Percentiles rank a stretch among this genome's conserved stretches.
phyloP scores from a whole-genome alignment of 148 eudicot species.

The Rhododendron molle region DNA sequence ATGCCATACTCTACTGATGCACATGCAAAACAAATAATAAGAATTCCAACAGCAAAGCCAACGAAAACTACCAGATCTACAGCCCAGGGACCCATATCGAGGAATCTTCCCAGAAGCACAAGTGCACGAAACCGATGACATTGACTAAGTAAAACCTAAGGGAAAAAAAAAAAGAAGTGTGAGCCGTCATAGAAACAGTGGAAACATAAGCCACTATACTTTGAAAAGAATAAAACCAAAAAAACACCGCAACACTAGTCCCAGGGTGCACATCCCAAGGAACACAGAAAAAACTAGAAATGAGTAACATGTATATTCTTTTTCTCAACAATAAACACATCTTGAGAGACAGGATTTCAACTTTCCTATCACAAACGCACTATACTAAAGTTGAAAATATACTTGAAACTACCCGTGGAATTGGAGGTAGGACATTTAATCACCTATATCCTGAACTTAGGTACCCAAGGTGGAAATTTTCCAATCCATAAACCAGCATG shows the following conservation, averaged over 20 bases:
- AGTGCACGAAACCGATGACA: constrained; percentile 90
- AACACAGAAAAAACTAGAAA: neutral
- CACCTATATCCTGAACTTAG: neutral
- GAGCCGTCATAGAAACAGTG: neutral
- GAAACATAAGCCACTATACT: neutral
- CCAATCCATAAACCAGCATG: neutral
- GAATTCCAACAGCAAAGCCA: neutral
- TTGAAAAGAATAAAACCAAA: neutral
- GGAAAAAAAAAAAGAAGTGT: neutral
- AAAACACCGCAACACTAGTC: neutral
- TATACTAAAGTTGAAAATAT: neutral
- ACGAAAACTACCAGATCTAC: constrained; percentile 74
- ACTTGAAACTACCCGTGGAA: neutral
- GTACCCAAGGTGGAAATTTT: neutral
- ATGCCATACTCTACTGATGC: neutral
- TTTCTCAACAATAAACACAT: constrained; percentile 1
- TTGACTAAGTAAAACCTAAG: constrained; percentile 92
- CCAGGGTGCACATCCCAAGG: neutral
- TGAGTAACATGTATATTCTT: neutral
- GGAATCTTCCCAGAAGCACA: constrained; percentile 97
- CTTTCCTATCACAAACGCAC: neutral
- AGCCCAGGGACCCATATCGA: constrained; percentile 99
- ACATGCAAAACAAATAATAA: neutral
- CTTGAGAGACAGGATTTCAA: neutral
- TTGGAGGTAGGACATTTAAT: neutral